phyloP scores from a whole-genome alignment of 768 basidiomycete genomes.

The Collybia sordida region DNA sequence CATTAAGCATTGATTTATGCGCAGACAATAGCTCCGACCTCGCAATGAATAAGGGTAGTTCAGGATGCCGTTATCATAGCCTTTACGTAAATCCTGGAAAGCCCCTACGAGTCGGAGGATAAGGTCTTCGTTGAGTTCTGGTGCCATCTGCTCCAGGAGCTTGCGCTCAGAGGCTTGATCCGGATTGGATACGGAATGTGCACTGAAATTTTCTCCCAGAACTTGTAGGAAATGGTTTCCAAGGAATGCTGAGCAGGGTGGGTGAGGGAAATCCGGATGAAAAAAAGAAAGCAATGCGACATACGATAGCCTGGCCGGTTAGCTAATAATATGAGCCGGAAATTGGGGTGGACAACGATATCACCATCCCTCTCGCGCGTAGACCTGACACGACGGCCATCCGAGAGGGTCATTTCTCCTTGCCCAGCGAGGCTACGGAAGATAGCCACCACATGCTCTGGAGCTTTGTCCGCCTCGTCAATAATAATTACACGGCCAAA shows the following conservation, averaged over 20 bases:
- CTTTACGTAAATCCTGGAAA: constrained; percentile 61
- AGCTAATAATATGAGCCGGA: constrained; percentile 62
- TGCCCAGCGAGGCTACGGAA: constrained; percentile 70
- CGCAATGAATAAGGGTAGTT: constrained; percentile 70
- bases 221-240: constrained; percentile 76
- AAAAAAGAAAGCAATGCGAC: constrained; percentile 13
- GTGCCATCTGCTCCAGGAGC: constrained; percentile 60
- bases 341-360: constrained; percentile 61
- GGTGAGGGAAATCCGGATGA: neutral
- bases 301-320: constrained; percentile 71
- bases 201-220: constrained; percentile 67
- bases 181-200: constrained; percentile 66
- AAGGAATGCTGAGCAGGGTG: constrained; percentile 52
- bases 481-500: constrained; percentile 66
- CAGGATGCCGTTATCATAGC: constrained; percentile 55
- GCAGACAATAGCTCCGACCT: constrained; percentile 35
- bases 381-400: constrained; percentile 57
- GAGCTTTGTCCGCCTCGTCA: constrained; percentile 73
- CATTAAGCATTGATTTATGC: neutral
- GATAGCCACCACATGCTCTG: constrained; percentile 71
- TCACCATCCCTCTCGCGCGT: constrained; percentile 48
- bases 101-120: constrained; percentile 58
- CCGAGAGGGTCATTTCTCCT: constrained; percentile 60
- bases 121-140: constrained; percentile 53
- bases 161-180: constrained; percentile 64